A percentile compares a stretch with the other conserved stretches of the same genome.
Conservation (phyloP, 2,329 filamentous ascomycete species). For the Apiospora sp. region DNA sequence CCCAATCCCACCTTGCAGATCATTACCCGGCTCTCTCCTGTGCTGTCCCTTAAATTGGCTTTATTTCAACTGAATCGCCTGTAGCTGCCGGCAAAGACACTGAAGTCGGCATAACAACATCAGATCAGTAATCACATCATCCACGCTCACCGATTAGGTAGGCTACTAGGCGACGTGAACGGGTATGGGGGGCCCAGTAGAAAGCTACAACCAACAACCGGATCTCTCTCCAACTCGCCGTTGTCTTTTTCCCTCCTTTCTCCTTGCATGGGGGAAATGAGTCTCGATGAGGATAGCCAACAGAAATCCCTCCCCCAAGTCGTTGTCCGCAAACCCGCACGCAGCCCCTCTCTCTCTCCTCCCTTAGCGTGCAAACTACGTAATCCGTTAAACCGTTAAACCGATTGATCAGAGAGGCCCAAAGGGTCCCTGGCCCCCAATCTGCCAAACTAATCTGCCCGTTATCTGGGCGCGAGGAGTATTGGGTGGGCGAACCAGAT, state of each 20-base stretch:
- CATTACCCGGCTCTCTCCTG: not conserved
- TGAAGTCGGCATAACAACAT: constrained; percentile 10
- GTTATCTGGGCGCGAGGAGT: not conserved
- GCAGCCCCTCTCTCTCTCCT: not conserved
- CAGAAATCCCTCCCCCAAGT: not conserved
- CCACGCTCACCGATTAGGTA: not conserved
- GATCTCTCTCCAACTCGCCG: not conserved
- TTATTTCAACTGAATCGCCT: constrained; percentile 13
- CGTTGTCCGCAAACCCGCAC: not conserved
- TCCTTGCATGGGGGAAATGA: constrained; percentile 21
- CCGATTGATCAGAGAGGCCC: too few species aligned
- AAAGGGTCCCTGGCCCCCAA: not conserved
- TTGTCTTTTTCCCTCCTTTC: not conserved
- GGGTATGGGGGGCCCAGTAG: not conserved
- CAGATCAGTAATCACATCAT: constrained; percentile 3
- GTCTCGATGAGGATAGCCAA: constrained; percentile 3
- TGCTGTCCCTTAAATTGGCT: constrained; percentile 9
- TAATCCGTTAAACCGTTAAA: not conserved
- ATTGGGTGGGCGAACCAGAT: not conserved
- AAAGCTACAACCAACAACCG: not conserved
- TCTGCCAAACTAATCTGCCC: not conserved
- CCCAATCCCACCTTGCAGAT: not conserved
- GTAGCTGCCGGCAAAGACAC: not conserved
- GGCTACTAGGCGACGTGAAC: too few species aligned
- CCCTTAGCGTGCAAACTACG: not conserved